Base-by-base conservation (phyloP, 164 flowering plant species). In the Nymphaea thermarum region DNA sequence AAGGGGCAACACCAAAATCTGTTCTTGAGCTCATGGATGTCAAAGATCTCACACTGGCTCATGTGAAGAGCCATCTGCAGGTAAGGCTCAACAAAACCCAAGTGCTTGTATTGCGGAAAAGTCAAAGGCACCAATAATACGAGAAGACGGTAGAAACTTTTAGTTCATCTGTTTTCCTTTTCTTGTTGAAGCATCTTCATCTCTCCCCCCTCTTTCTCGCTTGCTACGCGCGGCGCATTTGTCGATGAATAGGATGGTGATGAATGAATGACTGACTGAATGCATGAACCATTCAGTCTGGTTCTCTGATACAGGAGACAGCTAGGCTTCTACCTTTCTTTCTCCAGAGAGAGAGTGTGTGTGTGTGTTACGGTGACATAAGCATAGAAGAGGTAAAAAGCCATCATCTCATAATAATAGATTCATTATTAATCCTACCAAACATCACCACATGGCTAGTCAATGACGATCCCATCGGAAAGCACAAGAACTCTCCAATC, bases 11-110 rank as follows among this genome's bases (percentile, higher is more conserved):
- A 41, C 91, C 91, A 43, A 86, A 86, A 79, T 86, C 91, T 62
- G 91, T 86, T 72, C 84, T 86, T 47, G 91, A 86, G 80, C 91
- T 86, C 59, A 86, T 86, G 91, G 88, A 83, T 82, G 88, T 84
- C 18, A 86, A 86, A 71, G 91, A 86, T 77, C 87, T 86, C 61
- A 86, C 91, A 25, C 71, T 86, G 68, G 91, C 91, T 77, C 91
- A 86, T 82, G 91, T 86, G 43, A 86, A 86, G 73, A 83, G 87
- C 74, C 91, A 86, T 79, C 75, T 86, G 69, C 91, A 86, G 91
- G 91, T 86, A 75, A 62, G 67, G 10, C 12, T 73, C 63, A 68
- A 51, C 2, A 15, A 8, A 51, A 51, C 5, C 14, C 36, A 25
- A 25, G 36, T 25, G 36, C 14, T 51, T 51, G 14, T 51, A 8